These are phyloP conservation scores for Cucurbita pepo DNA, from an alignment of 306 rosid genomes.

Conservation along the genomic window DNA sequence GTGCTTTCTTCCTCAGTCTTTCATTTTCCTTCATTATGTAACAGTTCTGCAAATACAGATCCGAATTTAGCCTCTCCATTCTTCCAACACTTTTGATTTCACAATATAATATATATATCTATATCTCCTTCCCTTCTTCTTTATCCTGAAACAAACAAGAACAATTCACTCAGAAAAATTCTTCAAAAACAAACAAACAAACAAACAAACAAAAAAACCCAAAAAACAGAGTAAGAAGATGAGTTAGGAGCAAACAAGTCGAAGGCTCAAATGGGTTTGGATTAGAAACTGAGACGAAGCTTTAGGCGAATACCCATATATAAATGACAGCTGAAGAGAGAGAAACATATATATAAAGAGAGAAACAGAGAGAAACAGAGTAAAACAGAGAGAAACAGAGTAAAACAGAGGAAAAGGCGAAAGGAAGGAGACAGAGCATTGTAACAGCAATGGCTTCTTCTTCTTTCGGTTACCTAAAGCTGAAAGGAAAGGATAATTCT, in stretches of 20 bases:
- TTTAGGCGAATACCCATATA: neutral
- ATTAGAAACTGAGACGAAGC: neutral
- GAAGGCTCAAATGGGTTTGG: neutral
- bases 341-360: slow-evolving; percentile 6
- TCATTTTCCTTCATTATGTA: slow-evolving; percentile 95
- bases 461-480: slow-evolving; percentile 69
- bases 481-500: slow-evolving; percentile 66
- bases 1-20: slow-evolving; percentile 91
- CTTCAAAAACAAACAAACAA: neutral
- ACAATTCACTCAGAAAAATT: neutral
- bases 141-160: slow-evolving; percentile 19
- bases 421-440: slow-evolving; percentile 27
- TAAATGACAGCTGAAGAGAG: neutral
- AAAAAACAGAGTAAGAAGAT: neutral
- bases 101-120: neutral
- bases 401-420: neutral
- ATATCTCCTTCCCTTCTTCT: neutral
- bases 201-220: neutral
- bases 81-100: neutral
- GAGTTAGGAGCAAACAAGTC: neutral
- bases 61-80: slow-evolving; percentile 93
- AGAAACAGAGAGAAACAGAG: slow-evolving; percentile 9
- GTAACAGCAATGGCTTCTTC: slow-evolving; percentile 19
- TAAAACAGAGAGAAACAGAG: slow-evolving; percentile 4
- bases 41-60: slow-evolving; percentile 85